Conservation (phyloP, 2,329 filamentous ascomycete genomes). For the Monosporascus sp. region DNA sequence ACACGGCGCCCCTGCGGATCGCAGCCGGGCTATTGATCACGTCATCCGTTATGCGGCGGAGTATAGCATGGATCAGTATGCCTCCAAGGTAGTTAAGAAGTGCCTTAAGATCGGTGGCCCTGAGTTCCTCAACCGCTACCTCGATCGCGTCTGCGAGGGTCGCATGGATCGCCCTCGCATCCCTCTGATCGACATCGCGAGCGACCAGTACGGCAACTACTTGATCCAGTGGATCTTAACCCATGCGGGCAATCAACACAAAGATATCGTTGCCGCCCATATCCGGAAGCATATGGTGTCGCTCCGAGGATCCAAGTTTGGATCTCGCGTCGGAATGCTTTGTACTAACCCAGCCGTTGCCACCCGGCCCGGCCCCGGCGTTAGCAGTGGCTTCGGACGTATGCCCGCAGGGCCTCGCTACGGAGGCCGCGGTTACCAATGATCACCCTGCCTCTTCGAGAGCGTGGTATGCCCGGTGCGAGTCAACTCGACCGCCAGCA, state of each 20-base stretch:
- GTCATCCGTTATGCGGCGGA: slow-evolving; percentile 90
- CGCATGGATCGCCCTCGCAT: slow-evolving; percentile 88
- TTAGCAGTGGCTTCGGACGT: slow-evolving; percentile 60
- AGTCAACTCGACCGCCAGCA: background rate
- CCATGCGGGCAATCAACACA: slow-evolving; percentile 80
- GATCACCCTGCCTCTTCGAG: slow-evolving; percentile 16
- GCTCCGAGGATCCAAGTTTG: slow-evolving; percentile 95
- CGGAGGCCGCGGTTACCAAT: slow-evolving; percentile 53
- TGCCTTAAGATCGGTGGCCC: slow-evolving; percentile 92
- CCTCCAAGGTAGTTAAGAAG: slow-evolving; percentile 98
- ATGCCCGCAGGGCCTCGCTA: slow-evolving; percentile 57
- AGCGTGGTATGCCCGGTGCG: slow-evolving; percentile 1
- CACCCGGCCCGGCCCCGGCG: slow-evolving; percentile 82
- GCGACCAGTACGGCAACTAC: slow-evolving; percentile 98
- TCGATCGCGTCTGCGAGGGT: slow-evolving; percentile 90
- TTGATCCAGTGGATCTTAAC: slow-evolving; percentile 95
- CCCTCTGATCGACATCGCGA: slow-evolving; percentile 94
- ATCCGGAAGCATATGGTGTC: slow-evolving; percentile 99
- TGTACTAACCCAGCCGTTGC: slow-evolving; percentile 91
- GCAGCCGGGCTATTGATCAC: slow-evolving; percentile 89
- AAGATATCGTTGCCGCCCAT: slow-evolving; percentile 87
- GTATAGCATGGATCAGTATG: slow-evolving; percentile 99
- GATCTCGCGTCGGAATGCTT: slow-evolving; percentile 96
- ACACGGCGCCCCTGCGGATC: slow-evolving; percentile 85
- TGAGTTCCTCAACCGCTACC: slow-evolving; percentile 88